These are phyloP conservation scores for Beauveria asiatica DNA, from an alignment of 2,329 filamentous ascomycete species.

Conservation along the genomic window DNA sequence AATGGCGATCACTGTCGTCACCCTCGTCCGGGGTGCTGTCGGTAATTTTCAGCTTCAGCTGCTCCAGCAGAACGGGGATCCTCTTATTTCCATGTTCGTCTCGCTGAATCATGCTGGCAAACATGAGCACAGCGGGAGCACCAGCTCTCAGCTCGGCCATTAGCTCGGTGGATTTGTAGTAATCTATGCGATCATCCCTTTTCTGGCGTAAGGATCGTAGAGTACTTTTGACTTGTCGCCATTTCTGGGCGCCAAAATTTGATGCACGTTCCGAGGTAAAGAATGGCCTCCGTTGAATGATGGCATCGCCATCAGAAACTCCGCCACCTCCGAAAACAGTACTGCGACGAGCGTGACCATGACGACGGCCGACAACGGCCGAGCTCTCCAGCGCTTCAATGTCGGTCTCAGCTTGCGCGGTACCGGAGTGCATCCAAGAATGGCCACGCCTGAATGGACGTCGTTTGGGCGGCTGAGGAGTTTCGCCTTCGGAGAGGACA, in stretches of 20 bases:
- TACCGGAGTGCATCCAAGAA: conserved; percentile 46
- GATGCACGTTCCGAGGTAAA: conserved; percentile 60
- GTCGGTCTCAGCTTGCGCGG: conserved; percentile 40
- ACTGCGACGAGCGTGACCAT: conserved; percentile 56
- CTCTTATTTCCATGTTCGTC: conserved; percentile 94
- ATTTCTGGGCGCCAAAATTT: conserved; percentile 72
- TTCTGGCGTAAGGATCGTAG: conserved; percentile 70
- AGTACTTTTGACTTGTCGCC: conserved; percentile 87
- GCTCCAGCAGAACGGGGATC: conserved; percentile 89
- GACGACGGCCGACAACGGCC: conserved; percentile 39
- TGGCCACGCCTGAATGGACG: conserved; percentile 46
- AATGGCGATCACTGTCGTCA: conserved; percentile 59
- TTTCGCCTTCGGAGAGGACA: conserved; percentile 68
- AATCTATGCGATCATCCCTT: conserved; percentile 83
- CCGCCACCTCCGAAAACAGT: conserved; percentile 59
- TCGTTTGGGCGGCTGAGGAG: conserved; percentile 50
- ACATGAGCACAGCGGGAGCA: conserved; percentile 83
- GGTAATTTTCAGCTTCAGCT: conserved; percentile 79
- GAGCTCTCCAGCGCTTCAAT: conserved; percentile 44
- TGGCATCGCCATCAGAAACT: conserved; percentile 53
- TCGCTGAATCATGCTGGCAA: conserved; percentile 95
- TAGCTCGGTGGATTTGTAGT: conserved; percentile 89
- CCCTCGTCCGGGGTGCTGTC: conserved; percentile 66
- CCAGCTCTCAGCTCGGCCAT: conserved; percentile 92
- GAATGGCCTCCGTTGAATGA: conserved; percentile 47